Base-by-base conservation (phyloP, 2,329 filamentous ascomycete genomes). In the Diplodia mutila region DNA sequence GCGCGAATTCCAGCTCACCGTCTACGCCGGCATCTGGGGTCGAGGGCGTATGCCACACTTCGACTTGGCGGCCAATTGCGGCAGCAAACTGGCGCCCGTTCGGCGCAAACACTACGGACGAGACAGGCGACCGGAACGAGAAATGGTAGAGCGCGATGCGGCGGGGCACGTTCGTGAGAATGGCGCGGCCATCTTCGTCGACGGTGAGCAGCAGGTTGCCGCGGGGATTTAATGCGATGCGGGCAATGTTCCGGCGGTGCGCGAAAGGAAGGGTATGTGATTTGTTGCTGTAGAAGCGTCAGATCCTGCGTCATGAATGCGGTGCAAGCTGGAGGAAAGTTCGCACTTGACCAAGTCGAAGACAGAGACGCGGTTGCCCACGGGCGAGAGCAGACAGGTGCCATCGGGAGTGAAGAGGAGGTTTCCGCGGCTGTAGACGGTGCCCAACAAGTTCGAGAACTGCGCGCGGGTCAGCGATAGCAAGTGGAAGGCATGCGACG, bases 401-500 rank as follows among this genome's bases (percentile, higher is more conserved):
- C 96, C 96, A 87, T 99, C 94, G 69, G 94, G 93, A 75, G 92
- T 96, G 84, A 96, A 99, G 78, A 97, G 87, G 76, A 99, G 87
- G 80, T 98, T 99, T 81, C 96, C 95, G 87, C 94, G 92, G 84
- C 93, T 93, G 85, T 98, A 99, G 78, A 99, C 95, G 73, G 95
- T 99, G 78, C 95, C 96, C 76, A 99, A 88, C 79, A 99, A 87
- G 82, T 98, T 99, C 79, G 94, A 97, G 83, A 99, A 99, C 94
- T 97, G 9, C 16, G 27, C 25, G 49, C 27, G 14, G 27, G 69
- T 81, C 67, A 82, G 73, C 23, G n/a, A 9, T n/a, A 68, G 54
- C 9, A 8, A 12, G 4, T 23, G 7, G 16, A 16, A 4, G 16
- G 21, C 6, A 3, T 9, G n/a, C 32, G 48, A 16, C 25, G 46